These are phyloP conservation scores for Aspergillus sp. DNA, from an alignment of 2,329 filamentous ascomycete genomes.

Conservation along the genomic window DNA sequence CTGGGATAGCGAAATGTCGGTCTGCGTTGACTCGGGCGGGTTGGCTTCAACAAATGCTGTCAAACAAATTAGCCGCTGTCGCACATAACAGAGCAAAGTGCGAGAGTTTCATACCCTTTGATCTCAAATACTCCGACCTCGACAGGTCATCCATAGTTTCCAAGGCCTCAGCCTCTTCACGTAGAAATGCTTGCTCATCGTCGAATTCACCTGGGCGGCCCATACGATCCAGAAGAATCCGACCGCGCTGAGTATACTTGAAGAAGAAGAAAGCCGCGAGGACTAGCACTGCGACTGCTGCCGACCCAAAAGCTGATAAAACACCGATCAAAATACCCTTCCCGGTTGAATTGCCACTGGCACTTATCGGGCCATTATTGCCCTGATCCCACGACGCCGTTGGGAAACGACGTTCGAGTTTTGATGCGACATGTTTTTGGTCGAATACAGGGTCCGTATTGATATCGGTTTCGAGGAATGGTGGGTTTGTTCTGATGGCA, in stretches of 20 bases:
- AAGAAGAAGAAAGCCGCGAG: conserved; percentile 89
- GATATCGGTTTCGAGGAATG: conserved; percentile 26
- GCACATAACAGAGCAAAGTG: not conserved
- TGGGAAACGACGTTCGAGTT: conserved; percentile 43
- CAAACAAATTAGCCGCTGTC: conserved; percentile 1
- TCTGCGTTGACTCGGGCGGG: conserved; percentile 90
- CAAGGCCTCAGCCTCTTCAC: conserved; percentile 92
- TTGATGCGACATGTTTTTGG: conserved; percentile 17
- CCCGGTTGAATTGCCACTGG: conserved; percentile 52
- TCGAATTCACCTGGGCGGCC: conserved; percentile 94
- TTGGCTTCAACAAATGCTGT: conserved; percentile 91
- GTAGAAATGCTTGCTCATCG: conserved; percentile 90
- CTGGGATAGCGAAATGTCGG: conserved; percentile 95
- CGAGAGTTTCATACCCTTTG: conserved; percentile 70
- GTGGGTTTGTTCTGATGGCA: conserved; percentile 28
- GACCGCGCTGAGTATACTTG: conserved; percentile 80
- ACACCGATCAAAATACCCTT: conserved; percentile 92
- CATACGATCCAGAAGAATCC: conserved; percentile 91
- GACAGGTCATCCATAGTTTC: conserved; percentile 95
- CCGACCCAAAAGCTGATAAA: conserved; percentile 89
- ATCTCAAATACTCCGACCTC: conserved; percentile 84
- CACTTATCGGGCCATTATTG: conserved; percentile 24
- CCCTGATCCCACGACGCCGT: conserved; percentile 24
- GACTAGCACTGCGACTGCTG: conserved; percentile 76
- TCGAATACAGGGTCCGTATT: conserved; percentile 15